Base-by-base conservation (phyloP, 2,329 filamentous ascomycete genomes). In the Cercospora zeae-maydis region DNA sequence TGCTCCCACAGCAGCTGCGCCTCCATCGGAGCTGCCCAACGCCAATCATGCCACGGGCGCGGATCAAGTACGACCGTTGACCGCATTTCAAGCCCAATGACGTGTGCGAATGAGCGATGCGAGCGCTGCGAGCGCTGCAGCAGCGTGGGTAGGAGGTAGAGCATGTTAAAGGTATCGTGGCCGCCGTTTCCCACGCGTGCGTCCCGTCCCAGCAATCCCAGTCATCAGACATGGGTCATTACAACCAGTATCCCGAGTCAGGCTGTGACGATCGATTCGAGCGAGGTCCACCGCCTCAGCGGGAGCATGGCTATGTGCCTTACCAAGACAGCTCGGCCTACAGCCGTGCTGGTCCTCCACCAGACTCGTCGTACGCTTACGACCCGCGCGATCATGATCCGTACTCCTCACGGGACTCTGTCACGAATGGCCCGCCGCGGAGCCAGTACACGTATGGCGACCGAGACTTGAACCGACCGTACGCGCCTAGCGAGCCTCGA, bases 401-500 rank as follows among this genome's bases (percentile, higher is more conserved):
- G 3, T 36, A 54, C 33, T 56, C 59, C 33, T 58, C 57, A 2
- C 56, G 52, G 19, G 62, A 54, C 8, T 62, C 52, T 21, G 61
- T 58, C 14, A 54, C 60, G 16, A 61, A 49, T 49, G 56, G 39
- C 14, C 39, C 56, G 10, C 56, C 56, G 30, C 37, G 56, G 11
- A 57, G 54, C 54, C 54, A 57, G 21, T 45, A 57, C 33, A 27
- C 47, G 45, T 53, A 51, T 56, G 58, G 31, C 39, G 51, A 59
- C 36, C 30, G 51, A 31, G 57, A 63, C 54, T 8, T 30, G n/a
- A 49, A 49, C n/a, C 54, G 63, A 58, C 58, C 62, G 37, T 67
- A 66, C 36, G 64, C 52, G 14, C 65, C 60, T 9, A 39, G 55
- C 37, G 68, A 67, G n/a, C 61, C 59, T 16, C 42, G 56, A n/a